These are phyloP conservation scores for Xenosphaeropsis pyriputrescens DNA, from an alignment of 2,329 filamentous ascomycete genomes.

Conservation along the genomic window DNA sequence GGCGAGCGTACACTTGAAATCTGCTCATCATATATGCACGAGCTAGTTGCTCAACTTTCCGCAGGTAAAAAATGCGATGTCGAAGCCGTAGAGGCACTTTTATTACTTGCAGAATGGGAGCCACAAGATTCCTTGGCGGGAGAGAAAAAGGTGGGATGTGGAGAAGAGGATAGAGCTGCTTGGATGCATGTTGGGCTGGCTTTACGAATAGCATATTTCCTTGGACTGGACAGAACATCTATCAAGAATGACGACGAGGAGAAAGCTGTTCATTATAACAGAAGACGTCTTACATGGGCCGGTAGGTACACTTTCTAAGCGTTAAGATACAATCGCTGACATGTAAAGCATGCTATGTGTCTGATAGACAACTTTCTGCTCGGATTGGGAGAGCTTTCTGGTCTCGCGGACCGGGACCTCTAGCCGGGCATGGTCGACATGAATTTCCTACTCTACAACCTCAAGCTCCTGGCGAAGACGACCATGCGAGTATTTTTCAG, in stretches of 20 bases:
- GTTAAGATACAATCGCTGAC: neutral
- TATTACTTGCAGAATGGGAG: conserved; percentile 56
- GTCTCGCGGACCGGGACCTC: conserved; percentile 57
- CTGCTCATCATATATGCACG: conserved; percentile 54
- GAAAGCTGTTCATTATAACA: conserved; percentile 40
- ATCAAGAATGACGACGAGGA: conserved; percentile 43
- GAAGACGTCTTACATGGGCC: conserved; percentile 54
- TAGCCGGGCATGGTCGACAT: conserved; percentile 29
- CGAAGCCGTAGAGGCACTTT: conserved; percentile 52
- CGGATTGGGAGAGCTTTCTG: conserved; percentile 57
- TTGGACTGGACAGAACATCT: conserved; percentile 53
- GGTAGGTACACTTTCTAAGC: conserved; percentile 21
- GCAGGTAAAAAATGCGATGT: conserved; percentile 52
- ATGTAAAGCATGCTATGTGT: conserved; percentile 35
- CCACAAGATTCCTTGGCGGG: conserved; percentile 8
- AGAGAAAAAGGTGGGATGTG: conserved; percentile 42
- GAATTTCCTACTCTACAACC: conserved; percentile 42
- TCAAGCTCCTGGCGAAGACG: conserved; percentile 41
- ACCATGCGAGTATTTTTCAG: conserved; percentile 55
- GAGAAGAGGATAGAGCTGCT: conserved; percentile 57
- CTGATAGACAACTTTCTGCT: conserved; percentile 52
- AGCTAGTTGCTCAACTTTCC: conserved; percentile 48
- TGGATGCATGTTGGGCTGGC: conserved; percentile 65
- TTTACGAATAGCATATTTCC: conserved; percentile 52
- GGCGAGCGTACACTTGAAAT: conserved; percentile 46